Percentiles rank a stretch among this genome's conserved stretches.
Evolutionary conservation across 306 rosid species (phyloP).

Genomic region (Hylodesmum podocarpum): DNA sequence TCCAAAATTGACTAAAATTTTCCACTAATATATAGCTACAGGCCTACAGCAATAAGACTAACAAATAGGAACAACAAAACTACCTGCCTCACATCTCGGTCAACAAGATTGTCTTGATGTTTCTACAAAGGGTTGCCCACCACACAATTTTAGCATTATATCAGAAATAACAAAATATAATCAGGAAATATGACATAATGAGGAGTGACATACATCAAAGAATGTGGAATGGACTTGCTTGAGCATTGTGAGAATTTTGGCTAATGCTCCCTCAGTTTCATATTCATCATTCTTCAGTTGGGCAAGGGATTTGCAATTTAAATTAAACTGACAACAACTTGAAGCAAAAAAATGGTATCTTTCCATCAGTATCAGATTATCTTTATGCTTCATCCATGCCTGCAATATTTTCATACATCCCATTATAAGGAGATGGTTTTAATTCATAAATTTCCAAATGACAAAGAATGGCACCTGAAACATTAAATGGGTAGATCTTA

Average conservation of each 20-base stretch:
- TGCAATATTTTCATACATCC: slow-evolving; percentile 34
- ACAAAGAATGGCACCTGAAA: slow-evolving; percentile 13
- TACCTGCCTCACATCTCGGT: slow-evolving; percentile 90
- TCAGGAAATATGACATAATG: not conserved
- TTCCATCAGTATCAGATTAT: slow-evolving; percentile 82
- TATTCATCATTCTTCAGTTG: slow-evolving; percentile 72
- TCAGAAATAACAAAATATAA: not conserved
- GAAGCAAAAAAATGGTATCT: slow-evolving; percentile 91
- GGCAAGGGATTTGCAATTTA: slow-evolving; percentile 71
- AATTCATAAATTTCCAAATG: slow-evolving; percentile 14
- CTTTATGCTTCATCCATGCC: slow-evolving; percentile 89
- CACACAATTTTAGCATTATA: slow-evolving; percentile 34
- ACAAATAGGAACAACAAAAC: not conserved
- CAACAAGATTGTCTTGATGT: slow-evolving; percentile 43
- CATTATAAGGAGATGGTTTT: not conserved
- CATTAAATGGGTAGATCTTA: slow-evolving; percentile 2
- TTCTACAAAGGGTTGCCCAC: slow-evolving; percentile 53
- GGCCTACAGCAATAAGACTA: not conserved
- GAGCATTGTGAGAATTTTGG: slow-evolving; percentile 66
- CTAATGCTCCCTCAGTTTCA: slow-evolving; percentile 82
- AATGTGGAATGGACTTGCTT: slow-evolving; percentile 63
- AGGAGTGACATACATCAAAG: slow-evolving; percentile 63
- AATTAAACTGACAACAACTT: slow-evolving; percentile 82
- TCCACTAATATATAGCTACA: not conserved
- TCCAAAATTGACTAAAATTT: not conserved